Evolutionary conservation across 179 eudicot species (phyloP), one percentile per base, ranked within the genome.

Genomic region (Spinacia oleracea): DNA sequence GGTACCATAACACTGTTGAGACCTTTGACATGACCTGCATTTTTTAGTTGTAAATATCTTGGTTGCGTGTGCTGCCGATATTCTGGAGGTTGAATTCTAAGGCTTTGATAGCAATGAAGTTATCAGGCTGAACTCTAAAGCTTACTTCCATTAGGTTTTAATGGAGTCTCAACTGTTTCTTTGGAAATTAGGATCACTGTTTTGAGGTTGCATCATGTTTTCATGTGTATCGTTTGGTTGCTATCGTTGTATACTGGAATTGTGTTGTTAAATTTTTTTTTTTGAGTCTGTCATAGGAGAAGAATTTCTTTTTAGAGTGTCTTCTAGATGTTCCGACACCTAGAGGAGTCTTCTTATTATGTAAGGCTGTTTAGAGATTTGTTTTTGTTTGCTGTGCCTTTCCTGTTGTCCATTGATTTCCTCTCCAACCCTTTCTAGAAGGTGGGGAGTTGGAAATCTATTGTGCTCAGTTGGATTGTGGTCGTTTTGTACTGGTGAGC

Each of bases 131-230:
- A 14, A n/a, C n/a, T n/a, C n/a, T n/a, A n/a, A n/a, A 29, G 25
- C 40, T 38, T 27, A 31, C 38, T 14, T 7, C 62, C 6, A 15
- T 62, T 5, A 12, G 21, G 35, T 31, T 63, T 27, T 62, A 29
- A 1, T 63, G 2, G 15, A 64, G 70, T 38, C 25, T 66, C 12
- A 31, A 64, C 21, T 12, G 3, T 6, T 6, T 21, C 68, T 63
- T 16, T 15, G 40, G 40, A 58, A 58, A 23, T 58, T 6, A 23
- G 31, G 11, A 58, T 58, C 29, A 23, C 23, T 63, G 23, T 64
- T 64, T 64, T 32, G 43, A 64, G 38, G 70, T 34, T 66, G 70
- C 70, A 18, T 8, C 70, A 35, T 66, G 45, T 34, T 66, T 9
- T 34, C 10, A 9, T 63, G 18, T 32, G 6, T 18, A 66, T 66